A percentile compares a stretch with the other conserved stretches of the same genome.
Evolutionary conservation across 1,284 basidiomycete genomes (phyloP).

Genomic region (Singerocomus inundabilis): DNA sequence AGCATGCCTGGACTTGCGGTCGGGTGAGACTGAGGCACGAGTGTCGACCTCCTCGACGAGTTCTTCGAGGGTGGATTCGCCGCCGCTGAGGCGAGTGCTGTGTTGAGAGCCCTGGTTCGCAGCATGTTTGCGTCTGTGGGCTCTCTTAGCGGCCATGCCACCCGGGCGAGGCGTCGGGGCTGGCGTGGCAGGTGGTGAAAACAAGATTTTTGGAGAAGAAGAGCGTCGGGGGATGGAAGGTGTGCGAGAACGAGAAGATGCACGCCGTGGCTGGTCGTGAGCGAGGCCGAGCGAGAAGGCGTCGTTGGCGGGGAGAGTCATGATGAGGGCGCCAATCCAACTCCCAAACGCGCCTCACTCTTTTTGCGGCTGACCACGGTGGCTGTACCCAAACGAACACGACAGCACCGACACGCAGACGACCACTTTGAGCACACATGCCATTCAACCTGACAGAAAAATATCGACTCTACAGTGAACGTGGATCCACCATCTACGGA

Average conservation of each 20-base stretch:
- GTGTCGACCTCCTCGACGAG: slow-evolving; percentile 26
- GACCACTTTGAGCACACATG: too few relatives aligned
- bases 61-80: slow-evolving; percentile 27
- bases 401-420: too few relatives aligned
- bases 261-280: slow-evolving; percentile 42
- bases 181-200: slow-evolving; percentile 23
- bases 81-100: slow-evolving; percentile 2
- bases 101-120: slow-evolving; percentile 15
- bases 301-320: slow-evolving; percentile 52
- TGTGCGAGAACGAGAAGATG: slow-evolving; percentile 18
- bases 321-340: slow-evolving; percentile 15
- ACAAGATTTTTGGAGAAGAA: slow-evolving; percentile 45
- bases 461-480: slow-evolving; percentile 38
- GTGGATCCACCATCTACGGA: slow-evolving; percentile 17
- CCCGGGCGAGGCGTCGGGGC: slow-evolving; percentile 5
- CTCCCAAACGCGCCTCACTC: not conserved
- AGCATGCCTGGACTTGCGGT: slow-evolving; percentile 18
- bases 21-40: slow-evolving; percentile 11
- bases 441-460: not conserved
- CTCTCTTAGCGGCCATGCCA: slow-evolving; percentile 22
- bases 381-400: slow-evolving; percentile 15
- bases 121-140: slow-evolving; percentile 16
- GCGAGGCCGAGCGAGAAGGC: slow-evolving; percentile 47
- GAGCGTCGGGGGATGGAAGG: slow-evolving; percentile 39
- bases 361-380: not conserved